Evolutionary conservation across 768 basidiomycete species (phyloP).

Genomic region (Leccinellum rugosiceps): DNA sequence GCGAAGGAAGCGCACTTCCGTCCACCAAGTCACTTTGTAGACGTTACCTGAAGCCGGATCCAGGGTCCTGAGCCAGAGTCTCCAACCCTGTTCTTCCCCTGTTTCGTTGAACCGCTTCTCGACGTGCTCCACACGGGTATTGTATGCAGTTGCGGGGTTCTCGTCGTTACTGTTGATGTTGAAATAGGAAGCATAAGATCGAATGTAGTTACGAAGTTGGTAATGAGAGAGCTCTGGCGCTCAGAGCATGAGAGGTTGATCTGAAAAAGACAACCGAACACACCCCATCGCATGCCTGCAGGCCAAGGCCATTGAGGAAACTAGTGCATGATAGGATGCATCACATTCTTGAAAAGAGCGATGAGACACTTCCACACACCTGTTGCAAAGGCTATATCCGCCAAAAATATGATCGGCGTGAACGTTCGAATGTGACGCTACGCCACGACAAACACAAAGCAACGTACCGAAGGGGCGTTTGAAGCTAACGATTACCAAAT

Average conservation of each 20-base stretch:
- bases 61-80: slow-evolving; percentile 10
- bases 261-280: background rate
- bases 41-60: slow-evolving; percentile 10
- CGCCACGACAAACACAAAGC: background rate
- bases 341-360: background rate
- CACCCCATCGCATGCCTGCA: slow-evolving; percentile 12
- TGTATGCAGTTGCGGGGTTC: slow-evolving; percentile 38
- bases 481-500: slow-evolving; percentile 15
- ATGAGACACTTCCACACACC: background rate
- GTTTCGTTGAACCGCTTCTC: slow-evolving; percentile 35
- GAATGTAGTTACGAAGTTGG: slow-evolving; percentile 33
- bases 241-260: background rate
- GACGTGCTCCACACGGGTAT: slow-evolving; percentile 46
- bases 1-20: slow-evolving; percentile 3
- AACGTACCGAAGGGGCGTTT: slow-evolving; percentile 11
- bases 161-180: slow-evolving; percentile 32
- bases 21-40: slow-evolving; percentile 32
- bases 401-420: background rate
- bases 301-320: slow-evolving; percentile 18
- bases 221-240: slow-evolving; percentile 32
- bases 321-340: background rate
- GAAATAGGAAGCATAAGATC: slow-evolving; percentile 14
- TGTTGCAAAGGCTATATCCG: background rate
- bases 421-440: background rate
- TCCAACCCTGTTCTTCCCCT: slow-evolving; percentile 10